Evolutionary conservation across 1,284 basidiomycete species (phyloP).

Genomic region (Trichosporon inkin): DNA sequence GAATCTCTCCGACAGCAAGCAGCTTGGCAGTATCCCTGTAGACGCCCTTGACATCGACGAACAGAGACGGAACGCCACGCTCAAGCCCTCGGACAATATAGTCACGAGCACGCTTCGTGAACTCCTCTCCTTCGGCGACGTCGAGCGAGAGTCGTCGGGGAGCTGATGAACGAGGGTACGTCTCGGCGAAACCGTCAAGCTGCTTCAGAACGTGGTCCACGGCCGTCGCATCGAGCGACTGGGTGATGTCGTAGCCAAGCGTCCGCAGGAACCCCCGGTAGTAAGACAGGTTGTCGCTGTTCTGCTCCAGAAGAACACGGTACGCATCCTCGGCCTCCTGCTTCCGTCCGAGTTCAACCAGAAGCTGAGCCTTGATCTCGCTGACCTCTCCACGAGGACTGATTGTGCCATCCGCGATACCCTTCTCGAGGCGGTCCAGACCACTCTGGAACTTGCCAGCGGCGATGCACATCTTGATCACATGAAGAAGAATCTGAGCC

Average conservation of each 20-base stretch:
- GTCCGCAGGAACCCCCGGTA: conserved; percentile 69
- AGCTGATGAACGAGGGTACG: conserved; percentile 65
- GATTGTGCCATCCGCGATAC: conserved; percentile 62
- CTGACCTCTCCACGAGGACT: conserved; percentile 68
- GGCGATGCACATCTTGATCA: conserved; percentile 74
- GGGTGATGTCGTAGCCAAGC: conserved; percentile 59
- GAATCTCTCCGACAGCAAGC: conserved; percentile 65
- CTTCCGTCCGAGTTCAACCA: conserved; percentile 60
- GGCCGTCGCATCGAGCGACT: conserved; percentile 44
- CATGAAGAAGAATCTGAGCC: conserved; percentile 78
- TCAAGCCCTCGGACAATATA: conserved; percentile 71
- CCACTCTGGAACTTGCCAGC: conserved; percentile 56
- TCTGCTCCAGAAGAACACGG: conserved; percentile 74
- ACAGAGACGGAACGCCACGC: conserved; percentile 90
- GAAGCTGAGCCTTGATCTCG: conserved; percentile 62
- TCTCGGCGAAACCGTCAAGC: conserved; percentile 60
- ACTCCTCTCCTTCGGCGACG: conserved; percentile 62
- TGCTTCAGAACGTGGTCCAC: conserved; percentile 58
- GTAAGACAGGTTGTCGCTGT: conserved; percentile 77
- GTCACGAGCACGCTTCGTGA: conserved; percentile 61
- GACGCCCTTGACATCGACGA: conserved; percentile 84
- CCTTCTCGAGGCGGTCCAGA: conserved; percentile 62
- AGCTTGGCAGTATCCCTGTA: conserved; percentile 66
- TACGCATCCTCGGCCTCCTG: conserved; percentile 74
- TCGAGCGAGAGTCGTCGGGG: conserved; percentile 69